Percentiles rank a stretch among this genome's conserved stretches.
These are phyloP conservation scores for Orbilia blumenaviensis DNA, from an alignment of 2,329 filamentous ascomycete species.

Conservation along the genomic window DNA sequence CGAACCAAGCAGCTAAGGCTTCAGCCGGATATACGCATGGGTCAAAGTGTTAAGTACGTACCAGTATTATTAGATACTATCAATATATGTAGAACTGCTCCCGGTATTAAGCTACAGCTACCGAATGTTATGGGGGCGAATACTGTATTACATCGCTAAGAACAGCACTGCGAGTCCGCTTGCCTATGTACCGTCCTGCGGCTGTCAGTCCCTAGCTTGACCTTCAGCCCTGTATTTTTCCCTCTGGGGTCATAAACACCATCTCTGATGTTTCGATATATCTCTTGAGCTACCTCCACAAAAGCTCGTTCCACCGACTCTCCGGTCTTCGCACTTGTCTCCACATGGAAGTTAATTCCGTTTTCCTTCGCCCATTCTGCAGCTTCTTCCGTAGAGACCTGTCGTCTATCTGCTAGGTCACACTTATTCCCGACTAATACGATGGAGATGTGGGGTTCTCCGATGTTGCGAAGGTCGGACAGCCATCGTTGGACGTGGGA, in stretches of 20 bases:
- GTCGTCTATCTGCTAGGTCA: slow-evolving; percentile 78
- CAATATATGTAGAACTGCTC: background rate
- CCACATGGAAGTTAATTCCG: slow-evolving; percentile 89
- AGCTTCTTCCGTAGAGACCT: slow-evolving; percentile 83
- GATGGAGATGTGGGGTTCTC: slow-evolving; percentile 93
- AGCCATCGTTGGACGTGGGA: slow-evolving; percentile 91
- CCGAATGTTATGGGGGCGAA: background rate
- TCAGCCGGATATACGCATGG: background rate
- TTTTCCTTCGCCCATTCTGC: slow-evolving; percentile 88
- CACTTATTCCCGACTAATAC: slow-evolving; percentile 95
- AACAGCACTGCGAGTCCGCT: slow-evolving; percentile 30
- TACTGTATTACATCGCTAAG: background rate
- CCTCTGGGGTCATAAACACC: slow-evolving; percentile 96
- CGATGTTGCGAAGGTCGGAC: slow-evolving; percentile 90
- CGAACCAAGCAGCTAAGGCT: background rate
- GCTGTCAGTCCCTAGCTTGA: slow-evolving; percentile 24
- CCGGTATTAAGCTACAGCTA: background rate
- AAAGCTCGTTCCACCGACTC: slow-evolving; percentile 95
- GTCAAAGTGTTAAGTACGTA: background rate
- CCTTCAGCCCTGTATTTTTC: slow-evolving; percentile 86
- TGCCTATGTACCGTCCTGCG: slow-evolving; percentile 30
- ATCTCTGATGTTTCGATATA: slow-evolving; percentile 95
- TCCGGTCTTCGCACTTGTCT: slow-evolving; percentile 94
- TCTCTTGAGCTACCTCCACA: slow-evolving; percentile 89
- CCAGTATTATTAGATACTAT: background rate